Base-by-base conservation (phyloP, 768 basidiomycete species). In the Phylloporus arenicola region DNA sequence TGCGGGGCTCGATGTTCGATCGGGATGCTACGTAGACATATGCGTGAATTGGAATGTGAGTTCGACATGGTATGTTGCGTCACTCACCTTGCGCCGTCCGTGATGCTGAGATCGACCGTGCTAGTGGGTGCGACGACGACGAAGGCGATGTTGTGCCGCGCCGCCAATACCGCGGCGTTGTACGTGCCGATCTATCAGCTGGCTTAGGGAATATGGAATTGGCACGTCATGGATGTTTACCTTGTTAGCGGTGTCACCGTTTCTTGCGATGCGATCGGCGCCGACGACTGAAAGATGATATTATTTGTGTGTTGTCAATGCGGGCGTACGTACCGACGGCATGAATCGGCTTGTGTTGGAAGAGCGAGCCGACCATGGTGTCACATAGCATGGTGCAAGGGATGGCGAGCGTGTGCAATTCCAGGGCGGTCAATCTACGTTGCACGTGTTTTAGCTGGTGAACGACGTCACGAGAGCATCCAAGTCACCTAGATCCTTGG, bases 201-300 rank as follows among this genome's bases (percentile, higher is more conserved):
- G 37, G 17, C 24, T 50, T 24, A 24, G 33, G 3, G 38, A 27
- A 38, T 20, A 19, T 37, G n/a, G 35, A 19, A 39, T 39, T 20
- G 19, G 33, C 16, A 40, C 40, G 19, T 19, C 25, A 47, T 16
- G 31, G 1, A 25, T 5, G 30, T 6, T 20, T 50, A 80, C 82
- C 75, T 98, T 98, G 76, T 98, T 98, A 14, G 95, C 95, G 1
- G 95, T 97, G 70, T 97, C 95, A 4, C 95, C 95, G 61, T 98
- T 97, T 64, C 73, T 79, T 2, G 92, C 90, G 57, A 98, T 84
- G 51, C 92, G 75, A 64, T 94, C 92, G 14, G 92, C 90, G 34
- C 92, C 91, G 33, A 93, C 92, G 47, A 76, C 89, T 88, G 48
- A 29, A 27, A 39, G 14, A 31, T 47, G 12, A 34, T 22, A 22